Evolutionary conservation across 108 stramenopile species (phyloP).

Genomic region (Cyclotella atomus): DNA sequence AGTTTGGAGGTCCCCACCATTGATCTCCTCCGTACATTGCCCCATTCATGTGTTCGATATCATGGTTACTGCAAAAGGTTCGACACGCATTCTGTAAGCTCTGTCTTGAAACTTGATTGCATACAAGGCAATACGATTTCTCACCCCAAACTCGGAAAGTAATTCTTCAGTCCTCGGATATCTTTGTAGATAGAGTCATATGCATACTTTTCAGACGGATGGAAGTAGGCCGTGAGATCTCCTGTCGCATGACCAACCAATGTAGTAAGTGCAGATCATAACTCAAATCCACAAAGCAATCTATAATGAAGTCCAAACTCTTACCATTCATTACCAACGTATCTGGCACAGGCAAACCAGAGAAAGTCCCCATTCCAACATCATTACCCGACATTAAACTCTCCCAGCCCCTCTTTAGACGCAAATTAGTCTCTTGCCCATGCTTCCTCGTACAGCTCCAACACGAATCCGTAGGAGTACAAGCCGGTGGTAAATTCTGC

Average conservation of each 20-base stretch:
- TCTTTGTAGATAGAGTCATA: constrained; percentile 52
- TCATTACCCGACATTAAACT: constrained; percentile 31
- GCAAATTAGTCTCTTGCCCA: constrained; percentile 36
- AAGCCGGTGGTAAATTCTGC: constrained; percentile 33
- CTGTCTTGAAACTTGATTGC: not conserved
- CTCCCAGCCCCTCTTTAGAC: constrained; percentile 46
- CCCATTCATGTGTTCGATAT: constrained; percentile 50
- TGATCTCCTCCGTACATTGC: constrained; percentile 52
- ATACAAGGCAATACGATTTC: not conserved
- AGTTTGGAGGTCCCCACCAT: constrained; percentile 50
- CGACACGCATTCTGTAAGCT: too few species aligned
- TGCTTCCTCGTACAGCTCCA: constrained; percentile 46
- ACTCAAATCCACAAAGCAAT: not conserved
- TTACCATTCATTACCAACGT: constrained; percentile 56
- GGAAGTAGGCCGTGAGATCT: constrained; percentile 56
- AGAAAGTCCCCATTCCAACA: not conserved
- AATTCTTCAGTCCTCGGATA: constrained; percentile 39
- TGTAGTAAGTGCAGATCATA: not conserved
- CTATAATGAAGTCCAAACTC: not conserved
- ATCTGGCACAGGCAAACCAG: constrained; percentile 29
- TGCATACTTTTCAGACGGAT: constrained; percentile 47
- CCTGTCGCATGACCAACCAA: not conserved
- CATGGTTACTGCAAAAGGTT: constrained; percentile 35
- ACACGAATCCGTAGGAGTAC: constrained; percentile 38
- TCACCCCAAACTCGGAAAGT: constrained; percentile 43